Base-by-base conservation (phyloP, 176 grass and related monocot species). In the Triticum urartu region DNA sequence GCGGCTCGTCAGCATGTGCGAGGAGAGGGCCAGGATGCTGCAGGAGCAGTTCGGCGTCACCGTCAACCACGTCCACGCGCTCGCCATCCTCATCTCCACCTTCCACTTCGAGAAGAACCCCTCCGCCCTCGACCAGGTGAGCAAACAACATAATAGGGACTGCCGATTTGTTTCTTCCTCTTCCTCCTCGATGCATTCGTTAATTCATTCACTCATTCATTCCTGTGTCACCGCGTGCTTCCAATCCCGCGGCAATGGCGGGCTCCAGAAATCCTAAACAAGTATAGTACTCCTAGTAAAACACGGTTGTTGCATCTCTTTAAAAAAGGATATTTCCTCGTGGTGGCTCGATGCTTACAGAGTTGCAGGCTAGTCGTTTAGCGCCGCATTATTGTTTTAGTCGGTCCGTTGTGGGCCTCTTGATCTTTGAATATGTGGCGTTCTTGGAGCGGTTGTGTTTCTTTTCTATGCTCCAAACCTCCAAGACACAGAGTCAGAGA, bases 11-110 rank as follows among this genome's bases (percentile, higher is more conserved):
- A 95, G 82, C 91, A 95, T 98, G 93, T 98, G 96, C 79, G 93
- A 98, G 50, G 96, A 98, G 88, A 82, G 96, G 56, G 93, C 96
- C 47, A 90, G 96, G 89, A 98, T 95, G 96, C 82, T 98, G 73
- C 96, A 95, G 91, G 96, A 98, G 87, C 96, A 95, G 81, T 98
- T 98, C 78, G 93, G 93, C 18, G 88, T 94, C 79, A 98, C 91
- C 86, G 90, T 98, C 88, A 95, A 95, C 84, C 94, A 98, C 80
- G 90, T 98, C 58, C 97, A 89, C 62, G 97, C 97, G 1, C 92
- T 98, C 82, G 90, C 78, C 70, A 92, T 95, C 36, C 93, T 98
- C 81, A 85, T 98, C 83, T 95, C 94, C 71, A 95, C 83, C 48
- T 98, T 98, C 81, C 90, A 98, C 83, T 98, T 91, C 89, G 86